Conservation (phyloP, 1,139 yeast species). For the Nakaseomyces bracarensis region DNA sequence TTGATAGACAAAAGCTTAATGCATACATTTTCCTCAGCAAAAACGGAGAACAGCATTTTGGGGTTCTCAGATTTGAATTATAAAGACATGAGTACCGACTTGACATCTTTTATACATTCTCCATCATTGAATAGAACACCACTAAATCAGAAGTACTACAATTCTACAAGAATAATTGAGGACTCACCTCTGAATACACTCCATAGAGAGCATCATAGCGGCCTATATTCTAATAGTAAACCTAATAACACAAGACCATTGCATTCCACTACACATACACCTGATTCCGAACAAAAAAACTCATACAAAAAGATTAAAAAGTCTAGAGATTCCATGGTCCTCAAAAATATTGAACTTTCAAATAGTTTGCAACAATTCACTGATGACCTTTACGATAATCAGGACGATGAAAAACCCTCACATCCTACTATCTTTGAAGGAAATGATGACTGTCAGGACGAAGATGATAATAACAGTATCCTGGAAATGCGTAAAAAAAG, state of each 20-base stretch:
- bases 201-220: background rate
- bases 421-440: conserved; percentile 2
- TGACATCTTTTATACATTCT: conserved; percentile 9
- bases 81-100: conserved; percentile 1
- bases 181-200: conserved; percentile 1
- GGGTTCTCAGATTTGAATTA: background rate
- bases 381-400: conserved; percentile 31
- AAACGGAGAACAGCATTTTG: background rate
- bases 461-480: conserved; percentile 8
- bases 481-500: background rate
- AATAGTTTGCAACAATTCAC: conserved; percentile 31
- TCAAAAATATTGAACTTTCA: conserved; percentile 28
- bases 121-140: conserved; percentile 11
- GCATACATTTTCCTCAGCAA: conserved; percentile 1
- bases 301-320: conserved; percentile 23
- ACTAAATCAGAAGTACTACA: conserved; percentile 7
- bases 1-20: conserved; percentile 14
- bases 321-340: conserved; percentile 28
- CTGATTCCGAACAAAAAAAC: conserved; percentile 8
- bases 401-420: conserved; percentile 11
- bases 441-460: conserved; percentile 2
- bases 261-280: background rate
- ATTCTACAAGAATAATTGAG: conserved; percentile 4
- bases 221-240: background rate
- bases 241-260: background rate